Conservation (phyloP, 306 rosid species). For the Glycine soja region DNA sequence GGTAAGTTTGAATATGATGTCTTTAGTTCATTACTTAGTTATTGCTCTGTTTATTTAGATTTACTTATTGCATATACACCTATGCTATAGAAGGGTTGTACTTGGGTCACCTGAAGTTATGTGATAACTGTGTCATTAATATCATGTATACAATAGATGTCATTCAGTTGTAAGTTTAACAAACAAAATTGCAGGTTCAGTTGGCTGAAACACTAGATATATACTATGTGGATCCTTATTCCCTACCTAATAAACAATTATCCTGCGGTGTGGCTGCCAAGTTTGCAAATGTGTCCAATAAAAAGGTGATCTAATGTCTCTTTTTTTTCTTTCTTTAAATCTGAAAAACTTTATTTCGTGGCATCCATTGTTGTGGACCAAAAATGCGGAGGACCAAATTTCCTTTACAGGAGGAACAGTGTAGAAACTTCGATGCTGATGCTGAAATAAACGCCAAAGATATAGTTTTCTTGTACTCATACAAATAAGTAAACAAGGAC, state of each 20-base stretch:
- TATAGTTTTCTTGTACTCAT: too few species aligned
- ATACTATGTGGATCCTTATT: slow-evolving; percentile 80
- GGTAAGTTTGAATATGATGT: too few species aligned
- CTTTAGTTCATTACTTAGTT: too few species aligned
- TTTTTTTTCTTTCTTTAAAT: background rate
- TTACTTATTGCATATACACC: slow-evolving; percentile 24
- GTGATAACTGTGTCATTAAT: slow-evolving; percentile 24
- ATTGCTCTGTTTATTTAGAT: slow-evolving; percentile 12
- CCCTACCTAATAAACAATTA: slow-evolving; percentile 71
- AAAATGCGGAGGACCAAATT: too few species aligned
- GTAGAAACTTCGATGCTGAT: too few species aligned
- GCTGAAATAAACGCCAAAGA: too few species aligned
- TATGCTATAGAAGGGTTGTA: slow-evolving; percentile 17
- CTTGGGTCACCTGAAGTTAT: slow-evolving; percentile 24
- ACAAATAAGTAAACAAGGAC: too few species aligned
- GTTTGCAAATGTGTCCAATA: slow-evolving; percentile 59
- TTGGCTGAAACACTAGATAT: slow-evolving; percentile 80
- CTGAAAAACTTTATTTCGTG: background rate
- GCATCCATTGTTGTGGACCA: too few species aligned
- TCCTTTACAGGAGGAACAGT: too few species aligned
- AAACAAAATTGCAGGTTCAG: slow-evolving; percentile 69
- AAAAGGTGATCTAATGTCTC: slow-evolving; percentile 59
- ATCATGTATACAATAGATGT: slow-evolving; percentile 29
- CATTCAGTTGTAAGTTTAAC: slow-evolving; percentile 30
- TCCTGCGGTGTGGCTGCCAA: slow-evolving; percentile 61